Percentiles rank a stretch among this genome's conserved stretches.
Conservation (phyloP, 2,329 filamentous ascomycete genomes). For the Diaporthe sp. region DNA sequence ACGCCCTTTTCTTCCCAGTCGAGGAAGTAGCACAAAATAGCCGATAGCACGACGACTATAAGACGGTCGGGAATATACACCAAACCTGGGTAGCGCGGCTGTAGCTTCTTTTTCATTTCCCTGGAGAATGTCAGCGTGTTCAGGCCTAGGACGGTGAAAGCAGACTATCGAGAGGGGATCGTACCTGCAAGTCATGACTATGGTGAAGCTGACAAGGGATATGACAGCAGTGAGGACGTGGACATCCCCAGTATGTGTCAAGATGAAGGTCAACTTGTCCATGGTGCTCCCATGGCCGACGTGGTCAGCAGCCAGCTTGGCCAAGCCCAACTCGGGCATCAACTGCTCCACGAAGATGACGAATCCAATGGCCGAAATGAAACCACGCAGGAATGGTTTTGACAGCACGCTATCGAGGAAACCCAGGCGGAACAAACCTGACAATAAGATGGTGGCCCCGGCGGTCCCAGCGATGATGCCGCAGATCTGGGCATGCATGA, state of each 20-base stretch:
- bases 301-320: slow-evolving; percentile 71
- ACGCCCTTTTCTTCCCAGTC: slow-evolving; percentile 86
- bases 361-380: slow-evolving; percentile 97
- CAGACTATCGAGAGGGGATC: slow-evolving; percentile 45
- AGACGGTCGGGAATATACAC: slow-evolving; percentile 95
- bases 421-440: slow-evolving; percentile 86
- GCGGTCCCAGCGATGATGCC: slow-evolving; percentile 91
- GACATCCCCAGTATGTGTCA: slow-evolving; percentile 73
- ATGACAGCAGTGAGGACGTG: slow-evolving; percentile 84
- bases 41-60: slow-evolving; percentile 86
- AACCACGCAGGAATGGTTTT: slow-evolving; percentile 90
- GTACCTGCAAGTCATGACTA: slow-evolving; percentile 92
- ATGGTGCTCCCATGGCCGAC: slow-evolving; percentile 88
- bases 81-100: slow-evolving; percentile 83
- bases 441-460: slow-evolving; percentile 88
- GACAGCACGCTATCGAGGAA: slow-evolving; percentile 96
- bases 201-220: slow-evolving; percentile 82
- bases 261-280: slow-evolving; percentile 86
- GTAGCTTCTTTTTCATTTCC: slow-evolving; percentile 84
- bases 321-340: slow-evolving; percentile 89
- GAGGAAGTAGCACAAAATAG: slow-evolving; percentile 82
- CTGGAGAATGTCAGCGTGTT: slow-evolving; percentile 57
- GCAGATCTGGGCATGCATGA: slow-evolving; percentile 83
- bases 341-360: slow-evolving; percentile 97
- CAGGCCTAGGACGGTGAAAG: not conserved